phyloP scores from a whole-genome alignment of 2,329 filamentous ascomycete genomes.

The Penicillium paneum region DNA sequence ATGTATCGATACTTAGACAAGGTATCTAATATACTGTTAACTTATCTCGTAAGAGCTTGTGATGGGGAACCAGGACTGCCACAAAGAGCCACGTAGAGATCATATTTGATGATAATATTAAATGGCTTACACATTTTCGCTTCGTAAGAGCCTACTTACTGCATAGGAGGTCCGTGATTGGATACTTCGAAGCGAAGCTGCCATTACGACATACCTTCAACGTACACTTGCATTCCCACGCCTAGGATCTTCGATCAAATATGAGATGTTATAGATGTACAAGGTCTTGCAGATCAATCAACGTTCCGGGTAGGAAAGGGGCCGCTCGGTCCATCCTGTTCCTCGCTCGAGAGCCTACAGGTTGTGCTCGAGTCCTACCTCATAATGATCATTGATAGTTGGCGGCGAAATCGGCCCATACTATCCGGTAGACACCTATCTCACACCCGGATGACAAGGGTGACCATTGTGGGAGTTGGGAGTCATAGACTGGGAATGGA shows the following conservation, averaged over 20 bases:
- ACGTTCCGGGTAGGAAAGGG: neutral
- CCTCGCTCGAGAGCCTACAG: neutral
- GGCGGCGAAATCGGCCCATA: too few species aligned
- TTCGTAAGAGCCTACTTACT: neutral
- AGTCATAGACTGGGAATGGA: slow-evolving; percentile 5
- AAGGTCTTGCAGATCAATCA: neutral
- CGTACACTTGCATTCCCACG: slow-evolving; percentile 1
- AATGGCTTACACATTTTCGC: slow-evolving; percentile 5
- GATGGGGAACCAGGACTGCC: slow-evolving; percentile 6
- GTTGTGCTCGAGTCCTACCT: neutral
- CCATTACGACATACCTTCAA: slow-evolving; percentile 4
- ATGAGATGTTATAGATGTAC: neutral
- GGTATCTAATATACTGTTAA: slow-evolving; percentile 1
- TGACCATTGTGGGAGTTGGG: slow-evolving; percentile 1
- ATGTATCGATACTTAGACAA: neutral
- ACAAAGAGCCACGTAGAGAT: slow-evolving; percentile 3
- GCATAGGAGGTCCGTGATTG: neutral
- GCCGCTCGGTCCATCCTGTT: slow-evolving; percentile 3
- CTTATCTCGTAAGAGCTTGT: neutral
- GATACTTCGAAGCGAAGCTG: slow-evolving; percentile 8
- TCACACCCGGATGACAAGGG: slow-evolving; percentile 1
- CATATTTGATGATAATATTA: slow-evolving; percentile 2
- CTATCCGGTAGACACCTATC: too few species aligned
- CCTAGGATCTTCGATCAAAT: slow-evolving; percentile 1
- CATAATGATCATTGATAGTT: too few species aligned